A percentile compares a stretch with the other conserved stretches of the same genome.
Evolutionary conservation across 768 basidiomycete species (phyloP).

Genomic region (Paxillus rubicundulus): DNA sequence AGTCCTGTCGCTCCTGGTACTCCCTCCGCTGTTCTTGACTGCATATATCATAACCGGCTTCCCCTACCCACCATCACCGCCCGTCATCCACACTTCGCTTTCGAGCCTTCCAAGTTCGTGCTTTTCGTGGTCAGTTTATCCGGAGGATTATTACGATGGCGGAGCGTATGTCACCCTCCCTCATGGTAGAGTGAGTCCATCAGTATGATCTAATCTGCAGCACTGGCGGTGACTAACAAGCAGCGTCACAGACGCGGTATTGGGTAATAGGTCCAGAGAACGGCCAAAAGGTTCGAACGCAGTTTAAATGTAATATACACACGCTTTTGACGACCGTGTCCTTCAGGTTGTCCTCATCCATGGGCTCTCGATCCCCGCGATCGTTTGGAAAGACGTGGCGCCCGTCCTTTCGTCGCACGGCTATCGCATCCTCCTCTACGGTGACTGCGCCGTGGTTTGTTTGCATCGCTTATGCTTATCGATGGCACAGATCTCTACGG

Average conservation of each 20-base stretch:
- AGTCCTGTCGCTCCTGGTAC: slow-evolving; percentile 46
- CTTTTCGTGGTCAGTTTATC: slow-evolving; percentile 69
- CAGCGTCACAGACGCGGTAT: slow-evolving; percentile 55
- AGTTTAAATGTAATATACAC: background rate
- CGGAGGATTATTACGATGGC: slow-evolving; percentile 60
- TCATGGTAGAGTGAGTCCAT: slow-evolving; percentile 51
- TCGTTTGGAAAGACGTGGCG: slow-evolving; percentile 76
- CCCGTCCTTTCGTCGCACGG: slow-evolving; percentile 60
- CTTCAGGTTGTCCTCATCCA: slow-evolving; percentile 71
- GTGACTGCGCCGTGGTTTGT: slow-evolving; percentile 33
- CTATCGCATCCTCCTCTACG: slow-evolving; percentile 74
- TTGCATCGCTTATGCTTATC: slow-evolving; percentile 2
- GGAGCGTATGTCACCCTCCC: slow-evolving; percentile 66
- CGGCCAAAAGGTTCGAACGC: slow-evolving; percentile 55
- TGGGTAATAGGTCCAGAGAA: slow-evolving; percentile 73
- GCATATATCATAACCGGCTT: slow-evolving; percentile 65
- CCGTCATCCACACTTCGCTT: slow-evolving; percentile 55
- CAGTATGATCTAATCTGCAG: slow-evolving; percentile 1
- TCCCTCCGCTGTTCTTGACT: slow-evolving; percentile 59
- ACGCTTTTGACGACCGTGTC: slow-evolving; percentile 2
- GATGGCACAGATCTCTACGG: slow-evolving; percentile 67
- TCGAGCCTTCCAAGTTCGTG: slow-evolving; percentile 54
- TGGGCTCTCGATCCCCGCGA: slow-evolving; percentile 72
- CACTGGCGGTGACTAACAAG: background rate
- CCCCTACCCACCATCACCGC: slow-evolving; percentile 53